Evolutionary conservation across 768 basidiomycete genomes (phyloP).

Genomic region (Mycena galopus): DNA sequence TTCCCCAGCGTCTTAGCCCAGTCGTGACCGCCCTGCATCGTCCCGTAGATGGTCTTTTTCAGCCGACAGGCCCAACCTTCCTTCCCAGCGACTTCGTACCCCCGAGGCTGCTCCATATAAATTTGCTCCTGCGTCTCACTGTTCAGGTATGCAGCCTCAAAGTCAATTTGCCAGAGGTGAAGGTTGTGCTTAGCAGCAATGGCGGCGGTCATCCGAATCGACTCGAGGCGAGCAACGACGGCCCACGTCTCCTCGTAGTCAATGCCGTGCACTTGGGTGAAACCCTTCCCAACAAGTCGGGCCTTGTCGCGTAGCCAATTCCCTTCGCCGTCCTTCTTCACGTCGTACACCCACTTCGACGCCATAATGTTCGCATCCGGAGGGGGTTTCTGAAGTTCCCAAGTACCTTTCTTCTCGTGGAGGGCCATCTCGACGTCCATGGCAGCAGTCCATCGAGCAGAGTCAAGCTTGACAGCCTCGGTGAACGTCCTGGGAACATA

Average conservation of each 20-base stretch:
- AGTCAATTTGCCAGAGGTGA: constrained; percentile 21
- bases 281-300: not conserved
- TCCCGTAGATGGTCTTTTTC: constrained; percentile 24
- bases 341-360: not conserved
- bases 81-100: constrained; percentile 2
- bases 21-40: constrained; percentile 24
- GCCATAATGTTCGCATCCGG: constrained; percentile 8
- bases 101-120: constrained; percentile 9
- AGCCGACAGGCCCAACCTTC: constrained; percentile 1
- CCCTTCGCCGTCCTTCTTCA: constrained; percentile 12
- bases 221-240: constrained; percentile 6
- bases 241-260: constrained; percentile 3
- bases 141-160: not conserved
- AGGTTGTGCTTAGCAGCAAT: constrained; percentile 9
- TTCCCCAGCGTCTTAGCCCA: constrained; percentile 24
- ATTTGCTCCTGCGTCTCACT: constrained; percentile 3
- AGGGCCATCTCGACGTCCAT: constrained; percentile 10
- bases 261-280: not conserved
- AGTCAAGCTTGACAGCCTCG: constrained; percentile 1
- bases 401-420: constrained; percentile 4
- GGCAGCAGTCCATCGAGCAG: not conserved
- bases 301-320: not conserved
- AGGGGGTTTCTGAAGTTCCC: constrained; percentile 13
- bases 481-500: constrained; percentile 5
- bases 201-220: constrained; percentile 18